Evolutionary conservation across 2,329 filamentous ascomycete species (phyloP), one percentile per base, ranked within the genome.

Genomic region (Botrytis hyacinthi): DNA sequence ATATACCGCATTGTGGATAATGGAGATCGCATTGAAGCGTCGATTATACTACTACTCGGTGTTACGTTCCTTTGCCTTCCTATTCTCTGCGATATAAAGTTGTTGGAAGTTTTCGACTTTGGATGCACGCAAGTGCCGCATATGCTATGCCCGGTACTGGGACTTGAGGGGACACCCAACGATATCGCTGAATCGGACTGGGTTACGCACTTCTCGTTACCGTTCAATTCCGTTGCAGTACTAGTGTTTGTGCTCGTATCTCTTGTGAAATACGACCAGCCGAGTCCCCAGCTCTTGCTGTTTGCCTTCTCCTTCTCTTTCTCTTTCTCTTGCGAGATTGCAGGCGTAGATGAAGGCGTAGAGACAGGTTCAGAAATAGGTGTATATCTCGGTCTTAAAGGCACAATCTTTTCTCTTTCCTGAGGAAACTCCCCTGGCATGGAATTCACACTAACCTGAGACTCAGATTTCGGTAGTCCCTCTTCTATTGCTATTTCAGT

Each of bases 11-110:
- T 75, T 3, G 73, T 79, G 9, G 78, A 77, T 18, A 79, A 60
- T 37, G 79, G 78, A 29, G 78, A 79, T 62, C 78, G 74, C 40
- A 76, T 75, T 1, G 76, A 76, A 22, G 76, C 60, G 61, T 79
- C 76, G 59, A 75, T 78, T 54, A 79, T 80, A 71, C 76, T 78
- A 57, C 78, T 79, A 48, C 78, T 79, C 8, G 78, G 78, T 14
- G 78, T 80, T 9, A 78, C 75, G 1, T 71, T 75, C 62, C 69
- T 75, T 60, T 76, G 65, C 59, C 72, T 42, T 20, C 69, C 54
- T 48, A 63, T 42, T 71, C 70, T 54, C 57, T 74, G 74, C 3
- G 75, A 61, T n/a, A 72, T 22, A 54, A 54, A 32, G 74, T 72
- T 12, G 69, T 22, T 4, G 35, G 16, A 4, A 37, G 54, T 74